Conservation (phyloP, 305 asterid species). For the Fraxinus ornus region DNA sequence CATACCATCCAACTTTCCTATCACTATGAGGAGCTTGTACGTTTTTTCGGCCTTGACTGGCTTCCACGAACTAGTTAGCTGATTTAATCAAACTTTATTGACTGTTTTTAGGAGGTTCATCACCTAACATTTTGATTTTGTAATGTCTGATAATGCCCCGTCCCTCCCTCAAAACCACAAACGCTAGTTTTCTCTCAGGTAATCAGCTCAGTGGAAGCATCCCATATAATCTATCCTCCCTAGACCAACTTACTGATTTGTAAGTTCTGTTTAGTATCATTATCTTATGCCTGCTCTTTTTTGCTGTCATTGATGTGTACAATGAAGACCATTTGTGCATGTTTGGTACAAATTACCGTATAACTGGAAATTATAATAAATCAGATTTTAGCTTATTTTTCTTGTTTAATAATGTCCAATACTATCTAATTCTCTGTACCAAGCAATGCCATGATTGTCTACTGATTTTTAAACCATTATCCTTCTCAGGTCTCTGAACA, state of each 20-base stretch:
- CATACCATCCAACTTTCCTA: conserved; percentile 68
- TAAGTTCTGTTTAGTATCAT: conserved; percentile 34
- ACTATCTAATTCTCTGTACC: neutral
- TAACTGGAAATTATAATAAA: neutral
- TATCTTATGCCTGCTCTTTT: neutral
- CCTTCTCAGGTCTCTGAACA: conserved; percentile 53
- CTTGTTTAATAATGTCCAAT: neutral
- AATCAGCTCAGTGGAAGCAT: conserved; percentile 67
- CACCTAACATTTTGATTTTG: neutral
- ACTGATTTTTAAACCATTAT: conserved; percentile 17
- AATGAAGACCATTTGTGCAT: neutral
- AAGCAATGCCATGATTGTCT: neutral
- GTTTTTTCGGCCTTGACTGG: conserved; percentile 33
- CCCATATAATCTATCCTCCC: conserved; percentile 51
- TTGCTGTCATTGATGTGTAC: neutral
- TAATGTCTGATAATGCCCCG: conserved; percentile 21
- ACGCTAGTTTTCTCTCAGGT: conserved; percentile 57
- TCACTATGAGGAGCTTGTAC: conserved; percentile 67
- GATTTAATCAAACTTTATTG: neutral
- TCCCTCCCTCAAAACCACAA: conserved; percentile 27
- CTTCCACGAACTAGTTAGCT: conserved; percentile 8
- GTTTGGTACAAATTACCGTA: neutral
- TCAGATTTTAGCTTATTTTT: neutral
- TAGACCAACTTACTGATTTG: conserved; percentile 66
- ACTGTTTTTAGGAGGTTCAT: neutral